These are phyloP conservation scores for Aureobasidium vineae DNA, from an alignment of 2,329 filamentous ascomycete species.

Conservation along the genomic window DNA sequence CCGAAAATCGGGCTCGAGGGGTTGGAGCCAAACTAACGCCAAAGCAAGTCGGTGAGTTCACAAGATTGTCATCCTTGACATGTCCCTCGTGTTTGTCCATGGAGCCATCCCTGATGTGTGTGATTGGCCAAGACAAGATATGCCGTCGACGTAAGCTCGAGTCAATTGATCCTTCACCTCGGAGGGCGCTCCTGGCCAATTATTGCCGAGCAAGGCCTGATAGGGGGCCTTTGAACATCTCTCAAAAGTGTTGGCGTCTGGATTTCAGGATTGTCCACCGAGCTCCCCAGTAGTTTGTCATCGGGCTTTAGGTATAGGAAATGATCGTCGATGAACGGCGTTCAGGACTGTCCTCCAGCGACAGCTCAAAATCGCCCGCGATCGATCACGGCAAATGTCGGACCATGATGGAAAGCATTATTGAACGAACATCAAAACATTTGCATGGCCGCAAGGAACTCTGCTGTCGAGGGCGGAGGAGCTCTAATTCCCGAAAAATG, in stretches of 20 bases:
- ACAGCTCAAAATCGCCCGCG: background rate
- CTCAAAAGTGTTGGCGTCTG: background rate
- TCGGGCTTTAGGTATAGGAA: background rate
- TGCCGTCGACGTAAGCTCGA: background rate
- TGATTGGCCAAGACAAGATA: background rate
- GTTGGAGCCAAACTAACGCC: background rate
- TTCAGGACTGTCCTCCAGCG: background rate
- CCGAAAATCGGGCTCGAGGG: background rate
- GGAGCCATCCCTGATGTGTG: background rate
- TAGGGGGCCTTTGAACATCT: background rate
- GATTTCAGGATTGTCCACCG: background rate
- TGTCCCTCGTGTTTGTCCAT: background rate
- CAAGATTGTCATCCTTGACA: background rate
- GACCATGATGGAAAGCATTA: background rate
- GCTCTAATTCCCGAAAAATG: background rate
- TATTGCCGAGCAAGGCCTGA: background rate
- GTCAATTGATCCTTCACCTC: background rate
- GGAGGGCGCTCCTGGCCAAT: conserved; percentile 3
- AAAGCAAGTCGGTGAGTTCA: background rate
- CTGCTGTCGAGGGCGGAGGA: background rate
- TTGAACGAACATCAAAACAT: background rate
- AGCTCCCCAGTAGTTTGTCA: background rate
- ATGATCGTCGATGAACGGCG: conserved; percentile 3
- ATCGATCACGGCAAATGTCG: background rate
- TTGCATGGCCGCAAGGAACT: background rate